Percentiles rank a stretch among this genome's conserved stretches.
These are phyloP conservation scores for Berkeleyomyces basicola DNA, from an alignment of 2,329 filamentous ascomycete genomes.

Conservation along the genomic window DNA sequence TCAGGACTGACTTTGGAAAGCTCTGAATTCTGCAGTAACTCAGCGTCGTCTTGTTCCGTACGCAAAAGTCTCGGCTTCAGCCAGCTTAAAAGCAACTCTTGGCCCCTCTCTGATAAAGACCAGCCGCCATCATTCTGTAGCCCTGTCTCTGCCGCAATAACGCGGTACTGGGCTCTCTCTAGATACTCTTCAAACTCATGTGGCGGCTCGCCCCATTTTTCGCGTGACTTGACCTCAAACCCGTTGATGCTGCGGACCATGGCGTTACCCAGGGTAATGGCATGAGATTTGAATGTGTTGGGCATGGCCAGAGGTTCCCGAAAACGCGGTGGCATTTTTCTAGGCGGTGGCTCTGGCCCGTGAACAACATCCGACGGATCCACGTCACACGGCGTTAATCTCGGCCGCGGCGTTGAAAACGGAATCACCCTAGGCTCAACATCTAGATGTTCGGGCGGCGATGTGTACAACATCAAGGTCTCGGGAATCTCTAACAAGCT, in stretches of 20 bases:
- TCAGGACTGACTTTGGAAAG: background rate
- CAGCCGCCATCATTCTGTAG: background rate
- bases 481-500: slow-evolving; percentile 34
- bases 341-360: slow-evolving; percentile 15
- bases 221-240: slow-evolving; percentile 21
- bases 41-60: background rate
- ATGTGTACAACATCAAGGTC: slow-evolving; percentile 31
- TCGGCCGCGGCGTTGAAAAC: background rate
- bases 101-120: background rate
- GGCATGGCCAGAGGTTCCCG: background rate
- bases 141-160: background rate
- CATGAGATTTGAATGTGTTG: slow-evolving; percentile 9
- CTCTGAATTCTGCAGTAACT: slow-evolving; percentile 14
- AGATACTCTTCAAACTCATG: slow-evolving; percentile 4
- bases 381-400: slow-evolving; percentile 33
- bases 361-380: slow-evolving; percentile 29
- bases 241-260: slow-evolving; percentile 21
- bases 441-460: slow-evolving; percentile 27
- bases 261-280: background rate
- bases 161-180: background rate
- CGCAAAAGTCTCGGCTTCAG: background rate
- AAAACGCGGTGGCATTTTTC: background rate
- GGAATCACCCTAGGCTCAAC: slow-evolving; percentile 24
- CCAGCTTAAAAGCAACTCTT: background rate
- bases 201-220: background rate